Evolutionary conservation across 805 yeast genomes (phyloP).

Genomic region (Candida rishiriensis): DNA sequence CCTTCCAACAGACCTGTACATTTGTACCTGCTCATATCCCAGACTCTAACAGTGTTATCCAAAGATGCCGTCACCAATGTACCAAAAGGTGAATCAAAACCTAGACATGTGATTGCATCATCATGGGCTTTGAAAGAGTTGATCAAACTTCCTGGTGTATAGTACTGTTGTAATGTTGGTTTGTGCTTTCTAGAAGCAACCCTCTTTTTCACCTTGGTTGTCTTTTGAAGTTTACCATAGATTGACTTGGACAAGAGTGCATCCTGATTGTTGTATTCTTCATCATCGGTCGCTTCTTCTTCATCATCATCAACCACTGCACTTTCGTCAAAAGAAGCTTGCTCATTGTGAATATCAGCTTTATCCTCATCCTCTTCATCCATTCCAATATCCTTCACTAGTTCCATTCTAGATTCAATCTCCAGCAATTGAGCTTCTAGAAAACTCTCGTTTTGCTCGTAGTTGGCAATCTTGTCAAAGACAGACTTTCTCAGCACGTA

Average conservation of each 20-base stretch:
- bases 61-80: conserved; percentile 71
- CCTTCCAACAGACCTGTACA: conserved; percentile 53
- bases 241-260: conserved; percentile 40
- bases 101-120: conserved; percentile 51
- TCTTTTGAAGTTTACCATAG: conserved; percentile 38
- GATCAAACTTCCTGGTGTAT: conserved; percentile 54
- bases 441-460: conserved; percentile 58
- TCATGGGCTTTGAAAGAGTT: conserved; percentile 47
- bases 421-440: conserved; percentile 45
- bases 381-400: conserved; percentile 36
- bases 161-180: conserved; percentile 63
- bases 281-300: conserved; percentile 4
- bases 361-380: conserved; percentile 19
- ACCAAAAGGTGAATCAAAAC: conserved; percentile 73
- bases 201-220: conserved; percentile 22
- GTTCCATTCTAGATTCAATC: conserved; percentile 39
- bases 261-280: conserved; percentile 15
- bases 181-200: conserved; percentile 40
- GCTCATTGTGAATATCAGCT: neutral
- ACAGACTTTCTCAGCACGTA: conserved; percentile 47
- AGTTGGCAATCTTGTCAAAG: conserved; percentile 52
- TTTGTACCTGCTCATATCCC: conserved; percentile 67
- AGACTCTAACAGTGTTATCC: conserved; percentile 74
- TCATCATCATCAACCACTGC: conserved; percentile 7
- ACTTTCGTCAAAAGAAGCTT: too few species aligned